Evolutionary conservation across 2,329 filamentous ascomycete genomes (phyloP).

Genomic region (Penicillium sp.): DNA sequence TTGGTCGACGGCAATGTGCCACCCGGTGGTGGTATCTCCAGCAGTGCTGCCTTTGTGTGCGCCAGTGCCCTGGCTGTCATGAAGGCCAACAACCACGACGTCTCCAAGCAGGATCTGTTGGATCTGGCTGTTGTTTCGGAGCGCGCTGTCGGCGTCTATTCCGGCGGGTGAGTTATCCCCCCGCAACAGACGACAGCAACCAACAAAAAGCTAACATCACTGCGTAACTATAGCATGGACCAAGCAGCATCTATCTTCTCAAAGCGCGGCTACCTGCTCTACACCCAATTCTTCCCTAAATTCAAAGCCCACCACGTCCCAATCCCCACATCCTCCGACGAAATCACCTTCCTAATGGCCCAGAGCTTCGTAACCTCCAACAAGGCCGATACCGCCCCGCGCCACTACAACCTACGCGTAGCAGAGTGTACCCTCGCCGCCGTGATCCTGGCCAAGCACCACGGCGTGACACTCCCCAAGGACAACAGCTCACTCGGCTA

Average conservation of each 20-base stretch:
- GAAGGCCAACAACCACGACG: slow-evolving; percentile 75
- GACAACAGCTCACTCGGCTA: slow-evolving; percentile 81
- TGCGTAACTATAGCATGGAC: slow-evolving; percentile 67
- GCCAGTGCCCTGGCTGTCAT: slow-evolving; percentile 85
- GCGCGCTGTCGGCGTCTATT: slow-evolving; percentile 91
- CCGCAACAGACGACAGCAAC: not conserved
- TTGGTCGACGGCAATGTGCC: slow-evolving; percentile 90
- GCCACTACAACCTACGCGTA: slow-evolving; percentile 95
- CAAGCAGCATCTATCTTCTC: slow-evolving; percentile 96
- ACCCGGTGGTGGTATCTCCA: slow-evolving; percentile 85
- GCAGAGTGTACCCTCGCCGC: slow-evolving; percentile 93
- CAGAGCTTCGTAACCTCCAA: slow-evolving; percentile 93
- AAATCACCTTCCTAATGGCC: slow-evolving; percentile 87
- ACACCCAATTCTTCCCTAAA: slow-evolving; percentile 81
- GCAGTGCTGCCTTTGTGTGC: slow-evolving; percentile 90
- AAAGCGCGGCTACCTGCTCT: slow-evolving; percentile 77
- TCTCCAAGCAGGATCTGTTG: slow-evolving; percentile 88
- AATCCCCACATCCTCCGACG: slow-evolving; percentile 76
- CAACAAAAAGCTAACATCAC: not conserved
- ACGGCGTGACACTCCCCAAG: slow-evolving; percentile 63
- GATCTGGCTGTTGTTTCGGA: slow-evolving; percentile 95
- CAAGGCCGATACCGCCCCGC: slow-evolving; percentile 88
- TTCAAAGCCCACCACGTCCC: slow-evolving; percentile 74
- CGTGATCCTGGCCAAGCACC: slow-evolving; percentile 59
- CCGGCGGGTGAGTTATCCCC: slow-evolving; percentile 67